Evolutionary conservation across 139 green algal genomes (phyloP), one percentile per base, ranked within the genome.

Genomic region (Chlamydomonas sp.): DNA sequence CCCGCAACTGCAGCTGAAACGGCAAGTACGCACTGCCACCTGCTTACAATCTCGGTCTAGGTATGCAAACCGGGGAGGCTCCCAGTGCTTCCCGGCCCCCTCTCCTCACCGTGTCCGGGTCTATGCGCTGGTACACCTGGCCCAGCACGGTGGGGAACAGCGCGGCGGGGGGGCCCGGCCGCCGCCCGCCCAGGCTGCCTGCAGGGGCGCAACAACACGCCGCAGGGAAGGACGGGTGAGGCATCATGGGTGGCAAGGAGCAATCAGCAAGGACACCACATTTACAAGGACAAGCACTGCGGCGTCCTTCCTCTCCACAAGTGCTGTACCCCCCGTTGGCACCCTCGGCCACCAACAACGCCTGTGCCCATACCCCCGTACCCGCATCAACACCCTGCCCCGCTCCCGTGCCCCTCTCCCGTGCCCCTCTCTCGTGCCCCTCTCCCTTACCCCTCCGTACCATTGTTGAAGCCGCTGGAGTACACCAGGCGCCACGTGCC

Each of bases 401-500:
- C 31, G 0, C 31, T 49, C 31, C 31, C 31, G 31, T 49, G 31
- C 31, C 31, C 31, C 31, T 49, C 31, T 49, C 31, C 0, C 31
- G 31, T 49, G 31, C 31, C 31, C 0, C 31, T n/a, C n/a, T 49
- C 31, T 49, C 31, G 31, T 49, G 31, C 31, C 31, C 31, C 31
- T 49, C 66, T 1, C 64, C 58, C 31, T 49, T 6, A 79, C 4
- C 73, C 77, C 3, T 49, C 31, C 16, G 15, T 16, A 80, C 91
- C 92, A 0, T 59, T 79, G 78, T 91, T 84, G 87, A 95, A 95
- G 16, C 85, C 91, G 62, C 68, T 87, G 64, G 75, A 85, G 85
- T 95, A 95, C 6, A 95, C 67, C 64, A 95, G 85, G 63, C 89
- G 90, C 92, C 92, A 95, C 61, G 80, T 87, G 68, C 92, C 91